Base-by-base conservation (phyloP, 495 filamentous ascomycete species). In the Penicillium antarcticum region DNA sequence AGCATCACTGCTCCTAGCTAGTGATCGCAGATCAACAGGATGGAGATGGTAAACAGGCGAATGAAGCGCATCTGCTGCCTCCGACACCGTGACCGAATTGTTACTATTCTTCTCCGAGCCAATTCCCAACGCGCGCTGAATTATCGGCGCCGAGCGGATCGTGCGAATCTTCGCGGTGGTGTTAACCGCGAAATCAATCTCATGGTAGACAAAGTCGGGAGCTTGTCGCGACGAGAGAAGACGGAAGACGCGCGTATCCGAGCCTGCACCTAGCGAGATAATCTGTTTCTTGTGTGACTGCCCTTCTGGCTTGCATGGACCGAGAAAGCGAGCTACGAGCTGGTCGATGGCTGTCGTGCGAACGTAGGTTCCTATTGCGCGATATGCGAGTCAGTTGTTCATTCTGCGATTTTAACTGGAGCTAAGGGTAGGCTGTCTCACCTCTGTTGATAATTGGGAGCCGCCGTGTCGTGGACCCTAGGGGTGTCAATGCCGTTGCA, bases 381-480 rank as follows among this genome's bases (percentile, higher is more conserved):
- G 42, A 34, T 26, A 3, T 17, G 43, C 38, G 2, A 17, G 40
- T 59, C 53, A 58, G 43, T 16, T 9, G 12, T 19, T 11, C 2
- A 17, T 37, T 26, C 45, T 19, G 2, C 4, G 6, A 7, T 23
- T 1, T 18, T 10, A 33, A 24, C 12, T 13, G 5, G 3, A 23
- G 21, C 21, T 23, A 23, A 23, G 3, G 21, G 21, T 2, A 9
- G 62, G 26, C 5, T 9, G 13, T 61, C 67, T 55, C 66, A 91
- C 91, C 92, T 81, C 94, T 71, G 66, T 97, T 97, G 51, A 97
- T 96, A 36, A 97, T 91, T 36, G 94, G 94, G 23, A 91, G 71
- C 39, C 91, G 79, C 40, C 85, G 72, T 11, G 64, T 70, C 37
- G 69, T 68, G 26, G 60, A 55, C 1, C 61, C 69, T 5, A 72